Evolutionary conservation across 2,329 filamentous ascomycete genomes (phyloP), one percentile per base, ranked within the genome.

Genomic region (Penicillium sp.): DNA sequence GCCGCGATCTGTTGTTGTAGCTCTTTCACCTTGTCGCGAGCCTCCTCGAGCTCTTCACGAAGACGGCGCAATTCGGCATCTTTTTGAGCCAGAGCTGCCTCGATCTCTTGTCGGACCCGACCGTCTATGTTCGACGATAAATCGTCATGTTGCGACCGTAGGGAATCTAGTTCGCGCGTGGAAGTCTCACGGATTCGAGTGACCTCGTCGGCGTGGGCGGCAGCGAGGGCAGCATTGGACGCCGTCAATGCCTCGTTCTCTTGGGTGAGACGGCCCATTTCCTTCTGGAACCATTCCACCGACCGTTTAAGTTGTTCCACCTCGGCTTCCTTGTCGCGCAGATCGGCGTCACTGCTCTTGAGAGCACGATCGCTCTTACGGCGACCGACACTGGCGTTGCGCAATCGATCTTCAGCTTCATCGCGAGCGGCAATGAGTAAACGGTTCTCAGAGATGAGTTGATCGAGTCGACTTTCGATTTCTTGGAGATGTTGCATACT

Each of bases 401-500:
- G 78, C 38, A 85, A 66, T 42, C 74, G 77, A 52, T 81, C 76
- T 69, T 95, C 87, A 44, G 86, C 81, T 40, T 80, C 79, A 43
- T 77, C 69, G 58, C 85, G 85, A 37, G 87, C 85, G 40, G 90
- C 85, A 58, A 81, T 77, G 23, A 98, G 81, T 52, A 82, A 74
- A 46, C 85, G 83, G 64, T 97, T 97, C 67, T 98, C 91, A 18
- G 85, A 82, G 32, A 86, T 76, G 55, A 98, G 77, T 68, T 91
- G 85, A 59, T 96, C 89, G 60, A 98, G 79, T 62, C 80, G 82
- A 50, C 81, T 77, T 74, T 97, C 89, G 64, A 98, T 83, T 62
- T 98, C 91, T 64, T 79, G 73, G 51, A 97, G 83, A 44, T 91
- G 83, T 73, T 97, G 91, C 84, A 97, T 91, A 77, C 91, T 97